phyloP scores from a whole-genome alignment of 805 yeast genomes.

The Lachancea thermotolerans region DNA sequence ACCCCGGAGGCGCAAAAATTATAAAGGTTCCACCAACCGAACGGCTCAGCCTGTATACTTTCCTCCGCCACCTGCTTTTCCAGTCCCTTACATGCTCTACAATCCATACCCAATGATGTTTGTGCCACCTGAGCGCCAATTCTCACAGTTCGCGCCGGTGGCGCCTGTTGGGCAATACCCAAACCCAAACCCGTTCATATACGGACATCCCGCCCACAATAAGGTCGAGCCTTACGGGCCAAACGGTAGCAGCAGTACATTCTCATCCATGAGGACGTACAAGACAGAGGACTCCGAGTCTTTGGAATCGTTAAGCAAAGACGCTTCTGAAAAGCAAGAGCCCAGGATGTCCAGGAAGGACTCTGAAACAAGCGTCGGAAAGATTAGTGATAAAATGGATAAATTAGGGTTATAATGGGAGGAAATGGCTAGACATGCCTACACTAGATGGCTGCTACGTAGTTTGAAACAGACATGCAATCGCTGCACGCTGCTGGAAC shows the following conservation, averaged over 20 bases:
- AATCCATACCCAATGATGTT: slow-evolving; percentile 7
- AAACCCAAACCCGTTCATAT: background rate
- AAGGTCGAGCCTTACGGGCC: too few species aligned
- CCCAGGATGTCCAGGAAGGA: background rate
- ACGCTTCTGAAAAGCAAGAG: background rate
- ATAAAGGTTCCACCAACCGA: background rate
- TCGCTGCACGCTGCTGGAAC: too few species aligned
- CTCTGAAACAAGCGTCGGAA: background rate
- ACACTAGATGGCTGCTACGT: background rate
- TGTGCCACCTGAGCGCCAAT: slow-evolving; percentile 4
- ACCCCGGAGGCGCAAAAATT: slow-evolving; percentile 6
- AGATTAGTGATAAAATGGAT: background rate
- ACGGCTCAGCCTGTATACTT: background rate
- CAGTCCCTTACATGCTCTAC: slow-evolving; percentile 14
- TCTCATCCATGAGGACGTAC: background rate
- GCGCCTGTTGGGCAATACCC: background rate
- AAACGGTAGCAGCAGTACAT: background rate
- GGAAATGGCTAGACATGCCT: background rate
- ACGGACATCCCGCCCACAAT: background rate
- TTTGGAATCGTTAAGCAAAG: background rate
- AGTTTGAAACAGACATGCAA: background rate
- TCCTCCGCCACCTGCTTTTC: slow-evolving; percentile 1
- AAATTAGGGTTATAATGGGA: background rate
- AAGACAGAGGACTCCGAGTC: background rate
- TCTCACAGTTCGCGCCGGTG: background rate